Conservation (phyloP, 495 filamentous ascomycete genomes). For the Penicillium odoratum region DNA sequence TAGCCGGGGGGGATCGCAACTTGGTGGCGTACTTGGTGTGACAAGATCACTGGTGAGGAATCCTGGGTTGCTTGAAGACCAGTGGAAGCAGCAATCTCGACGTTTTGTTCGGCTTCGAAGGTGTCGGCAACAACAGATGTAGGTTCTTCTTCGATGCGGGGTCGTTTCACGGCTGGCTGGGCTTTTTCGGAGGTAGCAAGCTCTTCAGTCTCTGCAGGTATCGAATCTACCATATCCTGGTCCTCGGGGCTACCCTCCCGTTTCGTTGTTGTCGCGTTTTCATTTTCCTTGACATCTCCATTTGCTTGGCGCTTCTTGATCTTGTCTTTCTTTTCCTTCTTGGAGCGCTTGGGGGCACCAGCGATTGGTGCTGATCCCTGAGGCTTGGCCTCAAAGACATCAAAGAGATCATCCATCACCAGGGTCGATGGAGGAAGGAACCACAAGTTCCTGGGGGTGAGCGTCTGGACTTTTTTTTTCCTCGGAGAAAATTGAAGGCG, state of each 20-base stretch:
- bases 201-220: conserved; percentile 28
- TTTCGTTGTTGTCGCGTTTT: conserved; percentile 39
- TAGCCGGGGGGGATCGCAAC: conserved; percentile 92
- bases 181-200: conserved; percentile 27
- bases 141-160: conserved; percentile 67
- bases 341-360: conserved; percentile 36
- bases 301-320: conserved; percentile 83
- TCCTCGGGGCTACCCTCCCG: conserved; percentile 40
- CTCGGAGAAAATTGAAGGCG: conserved; percentile 37
- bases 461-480: conserved; percentile 26
- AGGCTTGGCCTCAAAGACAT: conserved; percentile 74
- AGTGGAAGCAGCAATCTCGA: conserved; percentile 78
- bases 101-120: conserved; percentile 93
- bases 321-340: conserved; percentile 52
- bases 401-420: conserved; percentile 79
- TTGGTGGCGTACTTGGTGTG: conserved; percentile 97
- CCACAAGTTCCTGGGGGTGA: conserved; percentile 12
- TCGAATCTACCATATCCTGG: conserved; percentile 15
- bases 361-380: conserved; percentile 37
- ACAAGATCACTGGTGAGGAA: conserved; percentile 69
- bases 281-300: conserved; percentile 63
- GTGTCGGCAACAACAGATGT: conserved; percentile 88
- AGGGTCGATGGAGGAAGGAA: conserved; percentile 15
- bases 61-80: conserved; percentile 76
- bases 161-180: conserved; percentile 68